These are phyloP conservation scores for Aegilops bicornis DNA, from an alignment of 176 grass and related monocot genomes.

Conservation along the genomic window DNA sequence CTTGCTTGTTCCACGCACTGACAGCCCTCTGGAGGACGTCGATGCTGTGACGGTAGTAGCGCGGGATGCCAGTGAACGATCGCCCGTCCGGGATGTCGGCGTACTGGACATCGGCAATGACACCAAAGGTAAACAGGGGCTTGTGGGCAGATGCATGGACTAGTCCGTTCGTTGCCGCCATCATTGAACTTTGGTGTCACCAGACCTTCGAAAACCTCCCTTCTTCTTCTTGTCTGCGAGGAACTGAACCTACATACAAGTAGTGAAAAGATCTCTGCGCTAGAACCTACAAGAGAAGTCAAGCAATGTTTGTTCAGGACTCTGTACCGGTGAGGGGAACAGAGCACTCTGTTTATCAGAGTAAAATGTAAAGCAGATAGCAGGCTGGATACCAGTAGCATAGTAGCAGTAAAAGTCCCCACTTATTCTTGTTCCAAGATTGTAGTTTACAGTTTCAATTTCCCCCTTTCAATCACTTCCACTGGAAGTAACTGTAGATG, in stretches of 20 bases:
- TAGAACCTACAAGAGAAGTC: neutral
- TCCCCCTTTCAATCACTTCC: neutral
- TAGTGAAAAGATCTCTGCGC: neutral
- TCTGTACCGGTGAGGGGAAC: neutral
- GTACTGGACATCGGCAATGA: constrained; percentile 93
- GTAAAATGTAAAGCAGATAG: neutral
- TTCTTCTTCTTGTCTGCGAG: neutral
- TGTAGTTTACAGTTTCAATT: neutral
- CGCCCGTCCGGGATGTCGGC: constrained; percentile 83
- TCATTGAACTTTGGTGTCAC: neutral
- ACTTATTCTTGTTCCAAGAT: neutral
- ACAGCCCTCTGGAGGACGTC: constrained; percentile 76
- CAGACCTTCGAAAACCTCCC: neutral
- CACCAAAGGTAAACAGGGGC: constrained; percentile 77
- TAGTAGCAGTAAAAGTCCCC: neutral
- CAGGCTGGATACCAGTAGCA: neutral
- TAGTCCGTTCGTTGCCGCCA: constrained; percentile 35
- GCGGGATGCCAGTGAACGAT: constrained; percentile 69
- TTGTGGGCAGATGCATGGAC: constrained; percentile 21
- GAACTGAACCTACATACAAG: neutral
- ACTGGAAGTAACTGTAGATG: neutral
- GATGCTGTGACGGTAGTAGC: constrained; percentile 93
- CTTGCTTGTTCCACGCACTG: constrained; percentile 57
- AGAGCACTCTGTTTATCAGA: neutral
- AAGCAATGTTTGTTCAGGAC: neutral